Evolutionary conservation across 768 basidiomycete species (phyloP).

Genomic region (Coprinopsis marcescibilis): DNA sequence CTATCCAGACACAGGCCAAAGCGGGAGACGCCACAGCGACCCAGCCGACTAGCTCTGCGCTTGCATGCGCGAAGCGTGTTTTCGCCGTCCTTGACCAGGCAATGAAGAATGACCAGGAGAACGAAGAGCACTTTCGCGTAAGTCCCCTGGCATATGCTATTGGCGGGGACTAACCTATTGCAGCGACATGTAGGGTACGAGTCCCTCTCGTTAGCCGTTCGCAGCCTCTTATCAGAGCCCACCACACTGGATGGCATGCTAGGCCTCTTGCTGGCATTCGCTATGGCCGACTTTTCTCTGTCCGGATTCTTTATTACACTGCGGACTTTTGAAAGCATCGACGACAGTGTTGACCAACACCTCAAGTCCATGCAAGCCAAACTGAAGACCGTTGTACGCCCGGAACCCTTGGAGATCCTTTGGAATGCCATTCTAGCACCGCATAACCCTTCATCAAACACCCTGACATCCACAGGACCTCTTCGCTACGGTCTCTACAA

Average conservation of each 20-base stretch:
- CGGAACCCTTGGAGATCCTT: conserved; percentile 57
- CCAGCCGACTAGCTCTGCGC: conserved; percentile 34
- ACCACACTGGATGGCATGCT: conserved; percentile 47
- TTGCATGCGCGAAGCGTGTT: conserved; percentile 53
- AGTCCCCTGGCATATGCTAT: conserved; percentile 18
- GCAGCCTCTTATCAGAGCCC: conserved; percentile 42
- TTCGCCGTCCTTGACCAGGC: conserved; percentile 64
- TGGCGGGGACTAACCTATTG: background rate
- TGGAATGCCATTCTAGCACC: conserved; percentile 40
- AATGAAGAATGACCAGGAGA: conserved; percentile 48
- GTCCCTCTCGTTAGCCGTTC: conserved; percentile 54
- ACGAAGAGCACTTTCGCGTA: conserved; percentile 65
- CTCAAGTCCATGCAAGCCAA: background rate
- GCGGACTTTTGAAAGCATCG: conserved; percentile 30
- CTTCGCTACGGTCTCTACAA: conserved; percentile 53
- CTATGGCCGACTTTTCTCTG: conserved; percentile 58
- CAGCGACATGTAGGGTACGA: conserved; percentile 61
- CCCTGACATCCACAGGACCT: conserved; percentile 1
- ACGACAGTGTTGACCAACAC: conserved; percentile 26
- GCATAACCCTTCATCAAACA: conserved; percentile 27
- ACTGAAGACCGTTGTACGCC: conserved; percentile 40
- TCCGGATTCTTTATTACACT: conserved; percentile 48
- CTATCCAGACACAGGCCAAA: conserved; percentile 31
- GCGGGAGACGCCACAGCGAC: conserved; percentile 26
- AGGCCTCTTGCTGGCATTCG: conserved; percentile 64